These are phyloP conservation scores for Plenodomus lindquistii DNA, from an alignment of 2,329 filamentous ascomycete genomes.

Conservation along the genomic window DNA sequence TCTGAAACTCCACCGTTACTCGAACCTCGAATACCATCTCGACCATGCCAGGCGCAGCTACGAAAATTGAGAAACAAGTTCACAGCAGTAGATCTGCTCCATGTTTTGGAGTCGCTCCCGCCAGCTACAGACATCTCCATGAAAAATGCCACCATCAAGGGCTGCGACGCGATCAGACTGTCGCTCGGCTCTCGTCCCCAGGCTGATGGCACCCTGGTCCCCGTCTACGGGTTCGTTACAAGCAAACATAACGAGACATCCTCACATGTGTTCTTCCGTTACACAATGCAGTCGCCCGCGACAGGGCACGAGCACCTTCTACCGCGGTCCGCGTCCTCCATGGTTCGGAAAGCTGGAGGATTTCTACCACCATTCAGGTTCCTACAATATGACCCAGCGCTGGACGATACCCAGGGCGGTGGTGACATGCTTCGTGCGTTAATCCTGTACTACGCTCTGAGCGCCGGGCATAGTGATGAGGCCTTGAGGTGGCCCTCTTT, in stretches of 20 bases:
- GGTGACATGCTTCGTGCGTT: constrained; percentile 16
- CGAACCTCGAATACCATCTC: background rate
- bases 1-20: background rate
- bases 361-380: constrained; percentile 15
- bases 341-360: constrained; percentile 9
- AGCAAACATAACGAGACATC: background rate
- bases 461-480: constrained; percentile 1
- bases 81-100: background rate
- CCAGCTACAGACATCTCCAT: background rate
- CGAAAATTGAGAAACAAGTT: background rate
- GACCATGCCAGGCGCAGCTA: background rate
- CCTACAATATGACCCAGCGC: constrained; percentile 7
- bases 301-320: background rate
- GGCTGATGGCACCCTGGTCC: background rate
- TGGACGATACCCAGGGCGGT: background rate
- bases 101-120: background rate
- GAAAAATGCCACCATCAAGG: background rate
- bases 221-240: background rate
- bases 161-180: background rate
- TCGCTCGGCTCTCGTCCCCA: background rate
- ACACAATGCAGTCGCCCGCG: background rate
- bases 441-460: constrained; percentile 10
- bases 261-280: background rate
- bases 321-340: constrained; percentile 10
- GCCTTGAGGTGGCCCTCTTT: constrained; percentile 11